Base-by-base conservation (phyloP, 495 filamentous ascomycete genomes). In the Podospora comata region DNA sequence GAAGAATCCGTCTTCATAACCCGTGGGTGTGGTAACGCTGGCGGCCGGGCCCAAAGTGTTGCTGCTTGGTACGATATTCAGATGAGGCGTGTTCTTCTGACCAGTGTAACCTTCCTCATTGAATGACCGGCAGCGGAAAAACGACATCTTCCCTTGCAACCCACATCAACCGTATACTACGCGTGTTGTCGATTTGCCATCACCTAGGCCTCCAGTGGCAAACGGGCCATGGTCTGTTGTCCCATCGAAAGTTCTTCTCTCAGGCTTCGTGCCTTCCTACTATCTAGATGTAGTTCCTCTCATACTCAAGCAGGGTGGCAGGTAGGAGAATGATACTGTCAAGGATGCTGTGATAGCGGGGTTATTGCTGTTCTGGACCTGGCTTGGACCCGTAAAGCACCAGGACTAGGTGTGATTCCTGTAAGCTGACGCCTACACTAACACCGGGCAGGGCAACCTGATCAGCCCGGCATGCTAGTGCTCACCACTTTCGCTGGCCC, bases 361-460 rank as follows among this genome's bases (percentile, higher is more conserved):
- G 30, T 20, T 63, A 4, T 63, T 63, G 61, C 16, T 63, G 61
- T 63, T 63, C 61, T 63, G 61, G 27, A 48, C 61, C 61, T 32
- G 9, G 16, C 54, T 18, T 57, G 34, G 34, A 39, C 34, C 34
- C 11, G 11, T 39, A 23, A 23, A 23, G 5, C 34, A 6, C 0
- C 34, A 39, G 11, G 6, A 27, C 26, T 60, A 18, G 18, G 30
- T 32, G 30, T n/a, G 23, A 20, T 7, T 20, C 7, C 59, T 61
- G 30, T 61, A 61, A 61, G 61, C 61, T 63, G 61, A 63, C 61
- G 61, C 61, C 20, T 48, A 48, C 39, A 48, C 39, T 53, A 63
- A 63, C 61, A 63, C 28, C 18, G 61, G 30, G 16, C 27, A 63
- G 5, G 18, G 61, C 23, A 23, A 23, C 23, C 23, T 23, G 1